Evolutionary conservation across 23 red algal species (phyloP).

Genomic region (Gracilaria gracilis): DNA sequence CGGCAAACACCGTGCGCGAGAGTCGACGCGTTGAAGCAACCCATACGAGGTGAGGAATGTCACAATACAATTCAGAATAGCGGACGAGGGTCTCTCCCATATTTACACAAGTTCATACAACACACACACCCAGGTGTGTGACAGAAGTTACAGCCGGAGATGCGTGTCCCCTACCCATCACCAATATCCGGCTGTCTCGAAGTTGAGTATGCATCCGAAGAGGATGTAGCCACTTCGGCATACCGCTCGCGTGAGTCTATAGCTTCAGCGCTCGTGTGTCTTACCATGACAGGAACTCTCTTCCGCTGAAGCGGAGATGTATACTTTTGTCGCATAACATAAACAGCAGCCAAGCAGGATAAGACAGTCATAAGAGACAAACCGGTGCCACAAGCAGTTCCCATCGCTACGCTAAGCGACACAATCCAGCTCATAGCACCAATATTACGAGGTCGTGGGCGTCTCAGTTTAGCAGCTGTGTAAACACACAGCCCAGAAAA

Average conservation of each 20-base stretch:
- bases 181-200: not conserved
- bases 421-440: conserved; percentile 34
- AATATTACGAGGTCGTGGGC: not conserved
- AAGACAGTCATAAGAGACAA: conserved; percentile 27
- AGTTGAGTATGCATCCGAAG: conserved; percentile 6
- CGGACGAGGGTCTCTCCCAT: not conserved
- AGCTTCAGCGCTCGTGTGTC: not conserved
- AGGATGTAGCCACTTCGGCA: not conserved
- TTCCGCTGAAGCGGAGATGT: not conserved
- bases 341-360: conserved; percentile 32
- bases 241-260: not conserved
- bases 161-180: not conserved
- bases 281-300: not conserved
- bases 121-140: not conserved
- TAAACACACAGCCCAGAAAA: not conserved
- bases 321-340: conserved; percentile 44
- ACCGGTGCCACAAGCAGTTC: conserved; percentile 54
- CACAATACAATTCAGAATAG: not conserved
- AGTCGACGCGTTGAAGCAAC: not conserved
- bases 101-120: conserved; percentile 2
- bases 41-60: not conserved
- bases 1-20: not conserved
- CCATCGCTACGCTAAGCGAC: conserved; percentile 32
- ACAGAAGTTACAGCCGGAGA: not conserved
- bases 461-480: not conserved